These are phyloP conservation scores for Aurifilum marmelostoma DNA, from an alignment of 2,329 filamentous ascomycete genomes.

Conservation along the genomic window DNA sequence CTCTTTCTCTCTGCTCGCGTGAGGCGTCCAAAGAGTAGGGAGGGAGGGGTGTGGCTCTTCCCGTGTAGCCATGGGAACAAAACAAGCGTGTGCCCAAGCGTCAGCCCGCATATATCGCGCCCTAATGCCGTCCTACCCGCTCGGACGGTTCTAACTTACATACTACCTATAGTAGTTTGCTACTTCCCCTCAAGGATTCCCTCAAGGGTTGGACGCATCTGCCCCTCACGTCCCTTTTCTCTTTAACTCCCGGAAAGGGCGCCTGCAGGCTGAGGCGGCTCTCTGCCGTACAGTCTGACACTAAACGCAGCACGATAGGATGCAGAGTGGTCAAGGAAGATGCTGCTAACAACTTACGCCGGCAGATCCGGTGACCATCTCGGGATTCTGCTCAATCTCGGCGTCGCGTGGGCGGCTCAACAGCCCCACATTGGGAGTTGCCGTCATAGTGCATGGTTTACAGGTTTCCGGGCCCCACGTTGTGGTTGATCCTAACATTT, in stretches of 20 bases:
- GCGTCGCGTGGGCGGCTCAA: slow-evolving; percentile 2
- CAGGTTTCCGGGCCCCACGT: slow-evolving; percentile 7
- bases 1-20: background rate
- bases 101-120: background rate
- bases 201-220: background rate
- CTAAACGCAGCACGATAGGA: background rate
- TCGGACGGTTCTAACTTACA: background rate
- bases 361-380: slow-evolving; percentile 6
- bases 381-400: slow-evolving; percentile 3
- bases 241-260: background rate
- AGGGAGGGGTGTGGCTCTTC: background rate
- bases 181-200: background rate
- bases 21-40: background rate
- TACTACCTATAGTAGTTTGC: no score
- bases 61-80: background rate
- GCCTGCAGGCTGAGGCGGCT: background rate
- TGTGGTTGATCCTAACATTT: background rate
- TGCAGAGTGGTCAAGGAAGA: slow-evolving; percentile 1
- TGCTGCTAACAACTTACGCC: background rate
- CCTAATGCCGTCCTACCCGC: slow-evolving; percentile 8
- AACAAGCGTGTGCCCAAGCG: background rate
- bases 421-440: slow-evolving; percentile 3
- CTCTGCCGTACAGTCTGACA: background rate
- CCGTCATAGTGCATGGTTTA: slow-evolving; percentile 13
- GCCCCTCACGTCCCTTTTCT: no score